Base-by-base conservation (phyloP, 108 stramenopile genomes). In the Cyclotella atomus region DNA sequence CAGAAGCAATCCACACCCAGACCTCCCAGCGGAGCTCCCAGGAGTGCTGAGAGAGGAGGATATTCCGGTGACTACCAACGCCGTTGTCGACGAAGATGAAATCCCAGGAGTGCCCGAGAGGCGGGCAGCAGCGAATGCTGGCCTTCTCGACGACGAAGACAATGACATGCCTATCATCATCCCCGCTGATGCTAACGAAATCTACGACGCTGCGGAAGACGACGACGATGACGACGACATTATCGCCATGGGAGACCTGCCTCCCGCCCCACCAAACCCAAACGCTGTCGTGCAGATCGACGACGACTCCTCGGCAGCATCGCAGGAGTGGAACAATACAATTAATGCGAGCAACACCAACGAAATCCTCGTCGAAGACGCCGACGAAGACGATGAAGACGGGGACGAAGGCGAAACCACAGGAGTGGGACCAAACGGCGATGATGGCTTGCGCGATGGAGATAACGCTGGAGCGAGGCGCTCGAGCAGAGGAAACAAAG, bases 141-240 rank as follows among this genome's bases (percentile, higher is more conserved):
- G 15, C 32, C 24, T 45, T 47, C n/a, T n/a, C n/a, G 32, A 33
- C 17, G 52, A 54, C 17, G 30, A 29, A 19, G 12, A 5, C 1
- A 1, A 10, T 14, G 4, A 59, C 7, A 15, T 7, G 34, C 21
- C 23, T 19, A 17, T 7, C 52, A 53, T 53, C 23, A 8, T 29
- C 7, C 1, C 28, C 30, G 24, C 24, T 1, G 3, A 59, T 12
- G 15, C 27, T 24, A 33, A 33, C n/a, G 56, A 33, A 57, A 57
- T 57, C n/a, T n/a, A n/a, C 25, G 30, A 5, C 17, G 14, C 56
- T 8, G 17, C 21, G 6, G 19, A 19, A 9, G 19, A n/a, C 7
- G 56, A 57, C 14, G 56, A 57, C 27, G 56, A 28, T 17, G 29
- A 57, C 19, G 64, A 46, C 41, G 45, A 28, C 23, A 65, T 65